These are phyloP conservation scores for Amphichorda felina DNA, from an alignment of 2,329 filamentous ascomycete genomes.

Conservation along the genomic window DNA sequence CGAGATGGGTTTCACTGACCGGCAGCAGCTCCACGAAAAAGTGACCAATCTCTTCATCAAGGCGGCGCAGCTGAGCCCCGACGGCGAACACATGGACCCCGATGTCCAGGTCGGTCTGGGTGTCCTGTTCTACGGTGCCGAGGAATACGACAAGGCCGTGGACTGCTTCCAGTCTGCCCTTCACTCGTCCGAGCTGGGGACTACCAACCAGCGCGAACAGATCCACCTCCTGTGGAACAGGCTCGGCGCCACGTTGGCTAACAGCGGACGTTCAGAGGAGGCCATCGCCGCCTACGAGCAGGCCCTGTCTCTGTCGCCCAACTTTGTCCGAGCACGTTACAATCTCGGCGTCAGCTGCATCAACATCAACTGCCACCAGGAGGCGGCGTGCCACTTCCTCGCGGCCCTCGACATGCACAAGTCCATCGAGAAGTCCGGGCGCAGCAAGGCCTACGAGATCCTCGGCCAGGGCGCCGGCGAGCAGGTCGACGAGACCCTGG, in stretches of 20 bases:
- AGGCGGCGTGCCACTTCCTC: slow-evolving; percentile 86
- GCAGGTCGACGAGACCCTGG: slow-evolving; percentile 57
- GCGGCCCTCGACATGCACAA: slow-evolving; percentile 94
- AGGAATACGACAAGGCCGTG: slow-evolving; percentile 97
- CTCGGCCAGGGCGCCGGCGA: slow-evolving; percentile 40
- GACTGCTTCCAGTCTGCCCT: slow-evolving; percentile 95
- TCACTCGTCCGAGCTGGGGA: slow-evolving; percentile 71
- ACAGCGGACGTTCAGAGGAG: slow-evolving; percentile 86
- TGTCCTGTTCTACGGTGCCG: slow-evolving; percentile 92
- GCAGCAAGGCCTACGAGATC: slow-evolving; percentile 74
- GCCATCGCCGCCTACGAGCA: slow-evolving; percentile 95
- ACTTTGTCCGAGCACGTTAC: slow-evolving; percentile 94
- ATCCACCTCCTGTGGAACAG: slow-evolving; percentile 95
- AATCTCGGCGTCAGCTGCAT: slow-evolving; percentile 96
- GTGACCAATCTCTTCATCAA: slow-evolving; percentile 85
- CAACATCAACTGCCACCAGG: slow-evolving; percentile 89
- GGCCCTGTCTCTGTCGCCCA: slow-evolving; percentile 78
- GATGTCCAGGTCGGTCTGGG: slow-evolving; percentile 96
- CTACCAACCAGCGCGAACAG: slow-evolving; percentile 73
- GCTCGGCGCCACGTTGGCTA: slow-evolving; percentile 88
- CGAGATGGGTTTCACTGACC: slow-evolving; percentile 92
- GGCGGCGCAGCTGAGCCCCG: slow-evolving; percentile 83
- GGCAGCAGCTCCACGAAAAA: slow-evolving; percentile 77
- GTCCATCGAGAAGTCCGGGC: slow-evolving; percentile 74
- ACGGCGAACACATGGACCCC: slow-evolving; percentile 92